phyloP scores from a whole-genome alignment of 2,329 filamentous ascomycete species.

The Colletotrichum magnum region DNA sequence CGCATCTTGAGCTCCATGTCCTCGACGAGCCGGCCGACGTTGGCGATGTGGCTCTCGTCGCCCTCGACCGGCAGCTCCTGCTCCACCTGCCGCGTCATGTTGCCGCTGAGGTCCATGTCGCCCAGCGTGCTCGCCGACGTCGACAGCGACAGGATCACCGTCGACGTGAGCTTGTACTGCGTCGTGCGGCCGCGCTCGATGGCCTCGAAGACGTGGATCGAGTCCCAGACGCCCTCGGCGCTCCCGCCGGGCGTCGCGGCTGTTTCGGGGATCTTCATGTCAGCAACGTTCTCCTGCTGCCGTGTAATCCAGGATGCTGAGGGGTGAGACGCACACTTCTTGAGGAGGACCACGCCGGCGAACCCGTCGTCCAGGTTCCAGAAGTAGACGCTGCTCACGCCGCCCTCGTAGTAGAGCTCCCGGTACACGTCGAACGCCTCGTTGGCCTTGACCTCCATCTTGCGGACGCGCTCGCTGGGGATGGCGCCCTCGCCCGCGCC shows the following conservation, averaged over 20 bases:
- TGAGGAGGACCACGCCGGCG: slow-evolving; percentile 93
- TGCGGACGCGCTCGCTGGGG: slow-evolving; percentile 89
- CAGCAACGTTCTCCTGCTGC: too few species aligned
- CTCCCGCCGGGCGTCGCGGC: slow-evolving; percentile 75
- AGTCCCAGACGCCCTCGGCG: slow-evolving; percentile 92
- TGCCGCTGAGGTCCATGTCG: slow-evolving; percentile 92
- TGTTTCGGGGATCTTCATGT: too few species aligned
- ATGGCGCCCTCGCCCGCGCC: slow-evolving; percentile 83
- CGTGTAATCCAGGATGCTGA: not conserved
- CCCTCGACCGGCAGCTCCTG: slow-evolving; percentile 90
- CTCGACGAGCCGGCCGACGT: slow-evolving; percentile 94
- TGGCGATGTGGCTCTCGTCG: slow-evolving; percentile 94
- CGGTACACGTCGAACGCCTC: slow-evolving; percentile 97
- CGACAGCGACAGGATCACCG: slow-evolving; percentile 91
- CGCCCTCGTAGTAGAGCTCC: slow-evolving; percentile 97
- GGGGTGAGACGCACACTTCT: slow-evolving; percentile 78
- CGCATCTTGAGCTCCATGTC: slow-evolving; percentile 99
- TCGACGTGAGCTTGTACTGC: slow-evolving; percentile 98
- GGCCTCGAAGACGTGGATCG: slow-evolving; percentile 98
- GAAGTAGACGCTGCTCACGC: slow-evolving; percentile 95
- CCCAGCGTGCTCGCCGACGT: slow-evolving; percentile 74
- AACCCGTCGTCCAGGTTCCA: slow-evolving; percentile 99
- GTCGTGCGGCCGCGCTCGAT: slow-evolving; percentile 91
- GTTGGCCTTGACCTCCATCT: slow-evolving; percentile 94
- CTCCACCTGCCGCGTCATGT: slow-evolving; percentile 98